Conservation (phyloP, 441 rosid genomes). For the Isatis lusitanica region DNA sequence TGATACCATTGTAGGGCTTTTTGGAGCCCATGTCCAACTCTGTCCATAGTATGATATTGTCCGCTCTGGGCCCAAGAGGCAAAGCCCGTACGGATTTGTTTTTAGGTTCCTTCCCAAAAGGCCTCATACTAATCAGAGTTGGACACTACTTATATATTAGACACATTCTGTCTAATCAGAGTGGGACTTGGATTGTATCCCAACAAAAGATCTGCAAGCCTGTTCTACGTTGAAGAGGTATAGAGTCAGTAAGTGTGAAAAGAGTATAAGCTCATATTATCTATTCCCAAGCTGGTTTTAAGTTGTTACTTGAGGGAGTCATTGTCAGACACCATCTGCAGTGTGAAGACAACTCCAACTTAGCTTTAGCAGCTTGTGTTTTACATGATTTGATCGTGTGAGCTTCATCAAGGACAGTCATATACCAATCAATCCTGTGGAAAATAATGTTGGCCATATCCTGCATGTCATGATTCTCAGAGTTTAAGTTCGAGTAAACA, state of each 20-base stretch:
- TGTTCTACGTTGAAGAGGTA: constrained; percentile 49
- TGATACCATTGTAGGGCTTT: no score
- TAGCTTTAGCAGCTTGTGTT: constrained; percentile 55
- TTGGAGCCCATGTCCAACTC: no score
- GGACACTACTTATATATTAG: no score
- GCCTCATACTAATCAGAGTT: no score
- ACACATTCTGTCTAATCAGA: no score
- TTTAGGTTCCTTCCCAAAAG: no score
- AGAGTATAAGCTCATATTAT: not conserved
- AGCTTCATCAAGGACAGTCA: constrained; percentile 77
- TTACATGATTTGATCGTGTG: constrained; percentile 65
- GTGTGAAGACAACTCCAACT: constrained; percentile 51
- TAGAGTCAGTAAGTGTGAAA: constrained; percentile 13
- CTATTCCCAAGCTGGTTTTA: not conserved
- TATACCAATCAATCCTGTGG: constrained; percentile 62
- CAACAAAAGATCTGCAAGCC: constrained; percentile 53
- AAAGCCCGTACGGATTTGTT: no score
- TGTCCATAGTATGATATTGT: no score
- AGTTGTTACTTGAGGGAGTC: constrained; percentile 61
- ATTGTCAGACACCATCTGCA: constrained; percentile 79
- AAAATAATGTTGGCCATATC: constrained; percentile 49
- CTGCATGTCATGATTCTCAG: constrained; percentile 32
- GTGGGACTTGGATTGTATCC: no score
- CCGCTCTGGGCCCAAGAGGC: no score
- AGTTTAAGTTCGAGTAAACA: not conserved